phyloP scores from a whole-genome alignment of 2,329 filamentous ascomycete species.

The Pseudocercospora fijiensis region DNA sequence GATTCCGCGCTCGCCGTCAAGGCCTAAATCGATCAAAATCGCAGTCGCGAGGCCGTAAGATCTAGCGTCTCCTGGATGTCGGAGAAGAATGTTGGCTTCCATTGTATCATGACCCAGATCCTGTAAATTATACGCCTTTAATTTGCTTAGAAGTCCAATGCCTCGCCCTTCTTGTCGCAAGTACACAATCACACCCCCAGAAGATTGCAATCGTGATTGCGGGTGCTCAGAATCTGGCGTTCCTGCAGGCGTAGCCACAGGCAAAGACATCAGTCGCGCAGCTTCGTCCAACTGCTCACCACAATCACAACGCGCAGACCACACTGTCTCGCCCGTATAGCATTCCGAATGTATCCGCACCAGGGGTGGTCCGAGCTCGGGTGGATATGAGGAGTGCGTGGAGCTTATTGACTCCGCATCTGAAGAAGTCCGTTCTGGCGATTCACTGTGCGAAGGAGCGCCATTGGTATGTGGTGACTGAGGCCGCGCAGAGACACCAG shows the following conservation, averaged over 20 bases:
- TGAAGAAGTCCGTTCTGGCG: constrained; percentile 6
- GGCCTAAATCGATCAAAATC: constrained; percentile 83
- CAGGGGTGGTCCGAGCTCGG: constrained; percentile 59
- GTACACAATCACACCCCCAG: constrained; percentile 90
- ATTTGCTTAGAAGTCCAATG: constrained; percentile 89
- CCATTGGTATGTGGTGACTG: constrained; percentile 27
- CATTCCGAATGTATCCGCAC: constrained; percentile 97
- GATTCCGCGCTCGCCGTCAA: constrained; percentile 67
- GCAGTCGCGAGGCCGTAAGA: constrained; percentile 96
- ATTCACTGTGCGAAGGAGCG: constrained; percentile 5
- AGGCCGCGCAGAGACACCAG: constrained; percentile 34
- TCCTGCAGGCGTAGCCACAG: constrained; percentile 31
- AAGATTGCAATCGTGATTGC: constrained; percentile 45
- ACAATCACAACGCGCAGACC: constrained; percentile 96
- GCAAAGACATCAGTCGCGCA: constrained; percentile 75
- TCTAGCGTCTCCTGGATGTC: constrained; percentile 90
- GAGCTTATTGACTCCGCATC: constrained; percentile 17
- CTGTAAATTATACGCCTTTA: constrained; percentile 97
- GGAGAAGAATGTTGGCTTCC: constrained; percentile 84
- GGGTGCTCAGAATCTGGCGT: constrained; percentile 28
- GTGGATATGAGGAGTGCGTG: constrained; percentile 29
- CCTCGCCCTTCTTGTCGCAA: constrained; percentile 93
- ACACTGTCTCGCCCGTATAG: constrained; percentile 97
- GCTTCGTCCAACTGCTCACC: constrained; percentile 97
- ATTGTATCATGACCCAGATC: constrained; percentile 97